Conservation (phyloP, 2,329 filamentous ascomycete species). For the Coleophoma eucalyptorum region DNA sequence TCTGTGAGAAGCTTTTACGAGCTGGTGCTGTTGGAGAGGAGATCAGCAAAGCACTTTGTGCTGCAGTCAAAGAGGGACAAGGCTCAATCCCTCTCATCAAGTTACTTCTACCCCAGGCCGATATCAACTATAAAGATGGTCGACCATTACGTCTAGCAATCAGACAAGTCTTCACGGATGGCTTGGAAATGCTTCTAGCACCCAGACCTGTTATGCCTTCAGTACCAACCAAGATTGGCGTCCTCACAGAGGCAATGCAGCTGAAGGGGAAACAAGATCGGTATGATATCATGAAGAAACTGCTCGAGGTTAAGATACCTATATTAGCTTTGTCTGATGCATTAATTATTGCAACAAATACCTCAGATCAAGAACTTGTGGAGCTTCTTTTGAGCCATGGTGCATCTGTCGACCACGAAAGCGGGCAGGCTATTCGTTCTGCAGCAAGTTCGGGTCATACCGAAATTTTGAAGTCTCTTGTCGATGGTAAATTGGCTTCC, state of each 20-base stretch:
- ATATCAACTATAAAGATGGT: conserved; percentile 11
- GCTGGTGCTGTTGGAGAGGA: conserved; percentile 10
- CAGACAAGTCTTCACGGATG: conserved; percentile 6
- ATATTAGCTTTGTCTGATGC: conserved; percentile 6
- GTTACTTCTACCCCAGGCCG: conserved; percentile 8
- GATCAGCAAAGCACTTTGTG: conserved; percentile 7
- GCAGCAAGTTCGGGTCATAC: conserved; percentile 7
- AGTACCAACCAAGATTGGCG: neutral
- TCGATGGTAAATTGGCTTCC: conserved; percentile 1
- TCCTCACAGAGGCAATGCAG: conserved; percentile 8
- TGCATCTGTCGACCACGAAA: conserved; percentile 8
- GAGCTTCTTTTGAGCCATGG: conserved; percentile 7
- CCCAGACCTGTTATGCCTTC: conserved; percentile 3
- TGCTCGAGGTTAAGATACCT: conserved; percentile 4
- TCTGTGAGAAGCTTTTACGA: conserved; percentile 12
- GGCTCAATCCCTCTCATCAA: conserved; percentile 2
- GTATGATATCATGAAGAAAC: neutral
- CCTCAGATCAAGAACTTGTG: conserved; percentile 2
- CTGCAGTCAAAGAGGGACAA: conserved; percentile 5
- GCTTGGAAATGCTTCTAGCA: conserved; percentile 8
- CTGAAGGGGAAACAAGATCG: conserved; percentile 2
- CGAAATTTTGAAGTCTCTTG: conserved; percentile 7
- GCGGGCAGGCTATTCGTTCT: conserved; percentile 5
- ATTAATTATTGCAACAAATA: conserved; percentile 7
- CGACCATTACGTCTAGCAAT: conserved; percentile 3